Evolutionary conservation across 225 moss, liverwort and hornwort species (phyloP), one percentile per base, ranked within the genome.

Genomic region (Bryum argenteum): DNA sequence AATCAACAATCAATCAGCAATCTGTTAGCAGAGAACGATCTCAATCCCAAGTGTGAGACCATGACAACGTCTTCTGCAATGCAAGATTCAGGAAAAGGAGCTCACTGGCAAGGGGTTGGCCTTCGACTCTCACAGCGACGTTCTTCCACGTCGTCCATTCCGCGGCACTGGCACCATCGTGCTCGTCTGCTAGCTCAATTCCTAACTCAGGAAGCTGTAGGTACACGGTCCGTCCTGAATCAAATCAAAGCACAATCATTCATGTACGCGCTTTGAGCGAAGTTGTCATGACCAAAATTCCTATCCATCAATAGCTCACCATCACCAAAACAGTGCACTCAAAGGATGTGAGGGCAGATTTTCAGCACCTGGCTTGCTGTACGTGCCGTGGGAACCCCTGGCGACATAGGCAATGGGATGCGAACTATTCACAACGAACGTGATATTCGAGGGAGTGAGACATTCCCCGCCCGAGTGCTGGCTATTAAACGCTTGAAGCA

Each of bases 391-490:
- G 16, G 78, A 79, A 20, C 73, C 73, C 63, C 55, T 62, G 61
- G 78, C 73, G 24, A 79, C 73, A 26, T 63, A 79, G 62, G 73
- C 48, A 26, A 73, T 39, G 39, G 73, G 45, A 57, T 73, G 73
- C 24, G 73, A 12, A 44, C 54, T 68, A 9, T 50, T 28, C 57
- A 41, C 48, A 4, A 69, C 57, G 63, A 73, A 73, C 7, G 67
- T 69, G 20, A 79, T 19, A 42, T 79, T 48, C 15, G 68, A 56
- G 66, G 63, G 63, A 39, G 63, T 63, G 62, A 79, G 73, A 28
- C 79, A 79, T 12, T 56, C 63, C 12, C 73, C 79, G 24, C 56
- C 68, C 5, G 68, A 79, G 63, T 79, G 79, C 68, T 79, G 68
- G 63, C 68, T 79, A 40, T 68, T 63, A 73, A 54, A 79, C 20